Base-by-base conservation (phyloP, 2,329 filamentous ascomycete genomes). In the Sporothrix luriei region DNA sequence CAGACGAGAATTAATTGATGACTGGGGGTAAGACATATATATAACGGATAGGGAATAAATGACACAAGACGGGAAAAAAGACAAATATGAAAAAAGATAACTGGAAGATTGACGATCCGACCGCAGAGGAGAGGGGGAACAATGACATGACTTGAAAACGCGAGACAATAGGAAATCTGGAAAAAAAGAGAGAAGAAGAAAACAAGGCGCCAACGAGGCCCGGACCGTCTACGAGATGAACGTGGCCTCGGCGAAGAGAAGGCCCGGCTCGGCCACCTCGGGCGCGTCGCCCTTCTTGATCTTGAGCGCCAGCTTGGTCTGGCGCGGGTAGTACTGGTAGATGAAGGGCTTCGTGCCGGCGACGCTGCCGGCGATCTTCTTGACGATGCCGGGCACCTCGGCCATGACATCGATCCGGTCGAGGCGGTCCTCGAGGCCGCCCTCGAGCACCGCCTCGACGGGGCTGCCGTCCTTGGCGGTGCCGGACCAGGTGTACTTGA, bases 321-420 rank as follows among this genome's bases (percentile, higher is more conserved):
- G 80, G 71, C 82, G 81, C 48, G 91, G 90, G 21, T 84, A 85
- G 80, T 90, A 98, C 85, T 97, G 95, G 82, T 97, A 99, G 76
- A 99, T 98, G 80, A 97, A 99, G 5, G 95, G 95, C 83, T 93
- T 95, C 38, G 95, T 97, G 72, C 95, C 95, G 3, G 90, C 93
- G 14, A 94, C 92, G 73, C 87, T 90, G 55, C 92, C 92, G 33
- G 97, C 93, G 77, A 99, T 93, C 75, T 89, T 89, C 87, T 99
- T 99, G 79, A 99, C 90, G 76, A 99, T 97, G 40, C 91, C 92
- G 3, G 95, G 95, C 48, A 99, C 91, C 80, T 99, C 94, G 29
- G 91, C 93, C 93, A 99, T 96, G 76, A 99, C 90, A 80, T 99
- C 95, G 73, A 99, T 89, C 73, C 91, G 87, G 80, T 99, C 95